Conservation (phyloP, 2,329 filamentous ascomycete species). For the Colletotrichum musicola region DNA sequence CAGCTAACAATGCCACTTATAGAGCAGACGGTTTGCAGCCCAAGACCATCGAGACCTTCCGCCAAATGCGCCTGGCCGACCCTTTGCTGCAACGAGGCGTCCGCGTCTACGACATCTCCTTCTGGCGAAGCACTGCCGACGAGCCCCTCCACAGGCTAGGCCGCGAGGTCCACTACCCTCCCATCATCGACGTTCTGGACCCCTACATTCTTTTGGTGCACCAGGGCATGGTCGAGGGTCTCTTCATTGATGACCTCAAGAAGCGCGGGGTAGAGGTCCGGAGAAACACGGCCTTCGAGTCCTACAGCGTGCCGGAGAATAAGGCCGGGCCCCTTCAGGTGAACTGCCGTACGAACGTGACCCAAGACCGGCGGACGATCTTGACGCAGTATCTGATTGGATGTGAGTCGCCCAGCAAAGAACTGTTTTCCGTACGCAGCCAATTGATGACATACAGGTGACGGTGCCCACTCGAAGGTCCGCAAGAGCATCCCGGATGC, state of each 20-base stretch:
- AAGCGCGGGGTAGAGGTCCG: constrained; percentile 73
- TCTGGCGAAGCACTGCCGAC: constrained; percentile 71
- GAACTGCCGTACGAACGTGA: constrained; percentile 65
- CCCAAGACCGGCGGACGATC: constrained; percentile 63
- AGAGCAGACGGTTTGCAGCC: constrained; percentile 81
- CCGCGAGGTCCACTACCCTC: constrained; percentile 77
- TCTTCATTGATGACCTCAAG: constrained; percentile 77
- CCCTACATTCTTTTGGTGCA: constrained; percentile 72
- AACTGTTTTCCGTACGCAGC: background rate
- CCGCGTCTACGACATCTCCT: constrained; percentile 79
- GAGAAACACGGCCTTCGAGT: constrained; percentile 74
- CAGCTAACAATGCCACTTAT: constrained; percentile 27
- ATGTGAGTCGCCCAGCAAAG: constrained; percentile 56
- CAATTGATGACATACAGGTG: constrained; percentile 55
- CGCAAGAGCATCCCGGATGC: constrained; percentile 71
- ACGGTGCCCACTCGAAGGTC: constrained; percentile 79
- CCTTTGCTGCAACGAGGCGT: constrained; percentile 75
- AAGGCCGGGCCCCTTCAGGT: constrained; percentile 60
- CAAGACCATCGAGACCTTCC: constrained; percentile 82
- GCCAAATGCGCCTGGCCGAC: constrained; percentile 80
- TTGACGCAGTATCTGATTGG: constrained; percentile 75
- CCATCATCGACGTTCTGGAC: constrained; percentile 68
- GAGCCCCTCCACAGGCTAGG: constrained; percentile 70
- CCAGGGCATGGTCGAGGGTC: constrained; percentile 80
- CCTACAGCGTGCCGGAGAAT: constrained; percentile 62